Base-by-base conservation (phyloP, 2,329 filamentous ascomycete species). In the Rutstroemia sydowiana region DNA sequence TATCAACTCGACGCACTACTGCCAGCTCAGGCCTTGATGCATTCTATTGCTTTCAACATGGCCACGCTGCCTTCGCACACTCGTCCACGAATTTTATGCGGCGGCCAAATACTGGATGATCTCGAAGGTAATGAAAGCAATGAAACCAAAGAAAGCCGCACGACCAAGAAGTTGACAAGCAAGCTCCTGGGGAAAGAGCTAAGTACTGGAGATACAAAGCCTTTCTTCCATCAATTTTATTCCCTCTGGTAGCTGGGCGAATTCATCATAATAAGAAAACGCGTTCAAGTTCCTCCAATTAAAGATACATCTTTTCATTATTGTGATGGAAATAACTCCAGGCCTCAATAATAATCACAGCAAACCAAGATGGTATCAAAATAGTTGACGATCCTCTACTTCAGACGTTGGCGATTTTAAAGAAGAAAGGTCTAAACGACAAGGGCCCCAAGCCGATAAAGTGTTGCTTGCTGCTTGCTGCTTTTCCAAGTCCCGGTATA, bases 41-140 rank as follows among this genome's bases (percentile, higher is more conserved):
- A 46, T 51, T 45, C 46, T 32, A 40, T 45, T 43, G 28, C 42
- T 51, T 51, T 40, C 48, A 31, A 26, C 36, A 51, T n/a, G 34
- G 48, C 48, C 48, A 51, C 48, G 48, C 48, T 51, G 48, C 48
- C 48, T 46, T 46, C 48, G 48, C 31, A 51, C 31, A 51, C 48
- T 51, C 48, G 48, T 51, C 48, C 48, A 51, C 48, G 48, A 51
- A 45, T 51, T 45, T 42, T 30, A 51, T 51, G 48, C 48, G 48
- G 41, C 48, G 48, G 41, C 48, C 41, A 51, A 46, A 40, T 44
- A 28, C n/a, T n/a, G n/a, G n/a, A n/a, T 45, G 48, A 45, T 36
- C 21, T 44, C 31, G 40, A 45, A 40, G 34, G 20, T 21, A 37
- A 51, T 46, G 48, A 51, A 51, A 51, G 41, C 45, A 43, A 39